Evolutionary conservation across 805 yeast species (phyloP), one percentile per base, ranked within the genome.

Genomic region (Lipomyces japonicus): DNA sequence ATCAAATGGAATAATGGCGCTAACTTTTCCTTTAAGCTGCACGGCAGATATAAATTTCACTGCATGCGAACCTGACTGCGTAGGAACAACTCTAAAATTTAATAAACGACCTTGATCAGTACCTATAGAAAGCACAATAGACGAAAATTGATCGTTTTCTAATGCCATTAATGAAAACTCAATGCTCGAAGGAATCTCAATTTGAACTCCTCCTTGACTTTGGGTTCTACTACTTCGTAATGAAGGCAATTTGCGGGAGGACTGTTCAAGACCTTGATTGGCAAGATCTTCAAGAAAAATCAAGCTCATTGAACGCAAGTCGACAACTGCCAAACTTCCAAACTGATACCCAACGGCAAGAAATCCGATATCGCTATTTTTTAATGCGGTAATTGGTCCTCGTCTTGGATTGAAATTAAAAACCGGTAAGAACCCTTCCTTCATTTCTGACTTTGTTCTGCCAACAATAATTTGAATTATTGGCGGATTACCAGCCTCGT

Each of bases 331-430:
- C 16, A 91, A 54, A 31, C 79, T 74, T n/a, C 97, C 97, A 12
- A 81, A 75, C 40, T 75, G 76, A 65, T 84, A 88, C 0, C 86
- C 95, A 37, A 86, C 71, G 0, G 85, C 93, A 6, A 84, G 86
- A 69, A 93, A 90, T 0, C 96, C 96, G 42, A 88, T 73, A 55
- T 83, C 77, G 53, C 90, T 82, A 65, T 85, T 77, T 47, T 76
- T 74, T 42, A 90, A 53, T 1, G 86, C 77, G 0, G 90, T 72
- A 7, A 86, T 81, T 3, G 64, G 64, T 0, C 81, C 79, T 44
- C 66, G 63, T 32, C 68, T 68, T 34, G 70, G 63, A 16, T 76
- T 74, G 36, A 74, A 70, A 16, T 75, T 71, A 40, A 73, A 70
- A 22, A 65, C 67, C 0, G 91, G 90, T 58, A 84, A 59, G 55